Evolutionary conservation across 2,329 filamentous ascomycete genomes (phyloP), one percentile per base, ranked within the genome.

Genomic region (Aureobasidium sp.): DNA sequence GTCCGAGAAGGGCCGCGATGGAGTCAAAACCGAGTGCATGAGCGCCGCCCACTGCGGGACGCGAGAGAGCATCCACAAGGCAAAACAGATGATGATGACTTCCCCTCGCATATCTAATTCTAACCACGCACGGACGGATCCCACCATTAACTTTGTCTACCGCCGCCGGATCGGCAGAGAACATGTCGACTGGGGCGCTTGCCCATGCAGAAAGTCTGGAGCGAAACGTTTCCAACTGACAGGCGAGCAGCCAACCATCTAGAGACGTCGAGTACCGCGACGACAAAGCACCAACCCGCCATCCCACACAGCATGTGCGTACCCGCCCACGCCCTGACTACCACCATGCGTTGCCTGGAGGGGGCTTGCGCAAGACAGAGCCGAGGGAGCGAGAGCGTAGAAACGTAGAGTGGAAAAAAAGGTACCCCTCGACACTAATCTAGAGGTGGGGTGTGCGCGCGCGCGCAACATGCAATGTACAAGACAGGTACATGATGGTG

Each of bases 131-230:
- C 50, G 21, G 50, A 53, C n/a, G 29, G 36, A 25, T 30, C 34
- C 21, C 21, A 21, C 49, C 50, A 53, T 41, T 30, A 41, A 41
- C 50, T 53, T 53, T 53, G 32, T 30, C 53, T 57, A 45, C 53
- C 41, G 53, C 37, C 21, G 37, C 53, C 54, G 54, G 41, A 42
- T 47, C 44, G 55, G 55, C 55, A 59, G 25, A 30, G 42, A 44
- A 45, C 45, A 49, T 59, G 44, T 59, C 55, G 55, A 58, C 13
- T 30, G 51, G 21, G 34, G 50, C 50, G 50, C 50, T 41, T 54
- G 51, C 51, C 36, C 42, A 48, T 48, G 54, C 54, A 37, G 41
- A 58, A 47, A 45, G 32, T 58, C 42, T 48, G 42, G 42, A 58
- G 54, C 41, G 13, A 34, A 30, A 44, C 41, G 41, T 44, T 58